These are phyloP conservation scores for Amylostereum chailletii DNA, from an alignment of 1,284 basidiomycete genomes.

Conservation along the genomic window DNA sequence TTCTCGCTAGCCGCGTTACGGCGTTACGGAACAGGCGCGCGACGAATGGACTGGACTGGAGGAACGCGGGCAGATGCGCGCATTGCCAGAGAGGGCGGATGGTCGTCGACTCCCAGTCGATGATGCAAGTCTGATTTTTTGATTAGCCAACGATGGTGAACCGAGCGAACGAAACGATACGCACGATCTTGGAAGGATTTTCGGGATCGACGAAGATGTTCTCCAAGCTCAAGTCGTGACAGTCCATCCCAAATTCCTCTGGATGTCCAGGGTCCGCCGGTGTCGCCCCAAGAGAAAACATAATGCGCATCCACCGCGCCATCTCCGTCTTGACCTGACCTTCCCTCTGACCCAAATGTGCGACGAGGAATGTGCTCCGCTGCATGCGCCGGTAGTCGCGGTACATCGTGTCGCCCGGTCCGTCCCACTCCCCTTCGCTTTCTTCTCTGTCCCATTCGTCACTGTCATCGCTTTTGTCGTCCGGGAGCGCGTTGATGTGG, in stretches of 20 bases:
- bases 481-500: constrained; percentile 50
- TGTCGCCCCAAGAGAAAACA: constrained; percentile 42
- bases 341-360: constrained; percentile 56
- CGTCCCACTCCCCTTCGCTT: constrained; percentile 69
- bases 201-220: constrained; percentile 71
- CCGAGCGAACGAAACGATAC: constrained; percentile 20
- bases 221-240: constrained; percentile 71
- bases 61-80: constrained; percentile 71
- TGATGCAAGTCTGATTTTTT: constrained; percentile 58
- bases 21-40: constrained; percentile 59
- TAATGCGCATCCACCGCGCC: constrained; percentile 53
- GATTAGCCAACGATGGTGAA: constrained; percentile 1
- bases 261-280: constrained; percentile 15
- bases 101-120: constrained; percentile 81
- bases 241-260: constrained; percentile 66
- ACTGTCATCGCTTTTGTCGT: constrained; percentile 59
- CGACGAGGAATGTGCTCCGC: constrained; percentile 64
- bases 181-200: constrained; percentile 60
- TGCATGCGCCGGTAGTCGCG: constrained; percentile 72
- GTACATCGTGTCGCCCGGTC: constrained; percentile 66
- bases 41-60: constrained; percentile 66
- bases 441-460: constrained; percentile 71
- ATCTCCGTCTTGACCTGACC: constrained; percentile 58
- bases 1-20: constrained; percentile 35
- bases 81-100: constrained; percentile 75